Percentiles rank a stretch among this genome's conserved stretches.
Evolutionary conservation across 2,329 filamentous ascomycete genomes (phyloP).

Genomic region (Botrytis paeoniae): DNA sequence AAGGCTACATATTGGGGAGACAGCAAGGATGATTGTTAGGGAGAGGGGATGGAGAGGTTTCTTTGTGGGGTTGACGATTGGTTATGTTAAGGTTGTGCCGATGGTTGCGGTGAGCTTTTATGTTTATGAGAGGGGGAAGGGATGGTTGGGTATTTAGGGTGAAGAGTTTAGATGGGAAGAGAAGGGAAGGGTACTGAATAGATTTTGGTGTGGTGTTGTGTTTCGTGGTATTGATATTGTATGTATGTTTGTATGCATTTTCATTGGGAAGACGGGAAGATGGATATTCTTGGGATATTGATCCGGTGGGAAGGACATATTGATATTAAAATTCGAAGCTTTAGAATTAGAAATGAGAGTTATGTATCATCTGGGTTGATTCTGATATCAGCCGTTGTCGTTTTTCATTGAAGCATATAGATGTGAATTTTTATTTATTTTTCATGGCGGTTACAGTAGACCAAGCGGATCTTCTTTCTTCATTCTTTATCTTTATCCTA

Average conservation of each 20-base stretch:
- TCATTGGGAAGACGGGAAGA: not conserved
- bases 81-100: conserved; percentile 90
- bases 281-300: not conserved
- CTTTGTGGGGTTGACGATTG: conserved; percentile 90
- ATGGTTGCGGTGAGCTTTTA: conserved; percentile 74
- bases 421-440: not conserved
- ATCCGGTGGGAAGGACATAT: not conserved
- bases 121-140: conserved; percentile 63
- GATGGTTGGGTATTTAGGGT: conserved; percentile 61
- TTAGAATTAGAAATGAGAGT: not conserved
- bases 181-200: not conserved
- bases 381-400: not conserved
- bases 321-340: not conserved
- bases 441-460: not conserved
- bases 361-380: not conserved
- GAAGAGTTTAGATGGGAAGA: no score
- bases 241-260: conserved; percentile 4
- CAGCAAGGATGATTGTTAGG: conserved; percentile 67
- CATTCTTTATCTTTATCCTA: not conserved
- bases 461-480: not conserved
- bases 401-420: not conserved
- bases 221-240: not conserved
- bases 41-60: conserved; percentile 80
- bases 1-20: conserved; percentile 74
- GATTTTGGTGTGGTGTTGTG: not conserved